Base-by-base conservation (phyloP, 768 basidiomycete species). In the Tulasnella sp. region DNA sequence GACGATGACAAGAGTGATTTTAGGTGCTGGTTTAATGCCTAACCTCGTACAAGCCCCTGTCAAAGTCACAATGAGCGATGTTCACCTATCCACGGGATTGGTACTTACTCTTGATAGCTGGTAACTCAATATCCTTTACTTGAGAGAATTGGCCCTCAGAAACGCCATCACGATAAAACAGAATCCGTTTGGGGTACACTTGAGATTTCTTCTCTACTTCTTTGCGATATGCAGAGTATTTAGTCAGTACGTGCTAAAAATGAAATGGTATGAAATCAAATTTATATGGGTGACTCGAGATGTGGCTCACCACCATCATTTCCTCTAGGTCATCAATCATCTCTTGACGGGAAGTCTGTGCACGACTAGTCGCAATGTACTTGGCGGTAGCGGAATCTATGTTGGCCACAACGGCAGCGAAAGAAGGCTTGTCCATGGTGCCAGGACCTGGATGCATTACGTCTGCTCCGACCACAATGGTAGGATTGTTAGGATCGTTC, bases 391-490 rank as follows among this genome's bases (percentile, higher is more conserved):
- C 75, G 0, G 75, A 75, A 61, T 90, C 87, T 25, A 90, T 77
- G 55, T 80, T 89, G 27, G 74, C 84, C 15, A 89, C 86, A 5
- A 90, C 67, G 5, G 84, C 72, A 0, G 86, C 82, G 62, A 83
- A 88, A 0, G 86, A 89, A 1, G 87, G 87, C 3, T 79, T 75
- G 15, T 78, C 83, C n/a, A 73, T 75, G 0, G 83, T 74, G 7
- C 84, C 84, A 16, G 87, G 84, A 5, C 83, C 74, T 7, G 87
- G 85, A 58, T 89, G 85, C 29, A 5, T 5, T 5, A 46, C 45
- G 29, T 20, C 3, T 12, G 45, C 1, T 29, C 41, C 49, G 41
- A 12, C 45, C 22, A 46, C 19, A 45, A 27, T n/a, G 15, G 25
- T 39, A 56, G 49, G 31, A 2, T 53, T 43, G 49, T 56, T n/a